These are phyloP conservation scores for Puccinia triticina DNA, from an alignment of 1,284 basidiomycete species.

Conservation along the genomic window DNA sequence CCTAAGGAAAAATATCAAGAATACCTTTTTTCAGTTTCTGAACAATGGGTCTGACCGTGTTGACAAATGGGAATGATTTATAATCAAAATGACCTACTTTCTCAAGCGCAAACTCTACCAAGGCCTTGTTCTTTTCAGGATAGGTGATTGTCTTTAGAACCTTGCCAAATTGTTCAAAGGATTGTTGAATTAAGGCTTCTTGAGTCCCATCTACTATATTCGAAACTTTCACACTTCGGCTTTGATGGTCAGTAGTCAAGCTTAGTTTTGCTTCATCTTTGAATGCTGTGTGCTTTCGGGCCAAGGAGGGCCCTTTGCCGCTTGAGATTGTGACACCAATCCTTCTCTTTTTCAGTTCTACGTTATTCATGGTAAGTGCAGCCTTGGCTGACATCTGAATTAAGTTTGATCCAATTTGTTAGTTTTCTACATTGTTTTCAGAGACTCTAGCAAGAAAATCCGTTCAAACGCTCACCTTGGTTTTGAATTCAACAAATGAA, in stretches of 20 bases:
- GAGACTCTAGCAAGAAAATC: background rate
- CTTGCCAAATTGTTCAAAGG: conserved; percentile 73
- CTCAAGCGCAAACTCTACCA: conserved; percentile 44
- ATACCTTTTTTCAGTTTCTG: background rate
- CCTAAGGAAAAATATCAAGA: conserved; percentile 15
- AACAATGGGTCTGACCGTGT: background rate
- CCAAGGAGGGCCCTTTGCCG: conserved; percentile 66
- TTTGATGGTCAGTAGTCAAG: conserved; percentile 64
- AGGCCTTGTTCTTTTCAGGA: conserved; percentile 46
- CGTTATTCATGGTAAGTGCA: conserved; percentile 77
- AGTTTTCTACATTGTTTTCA: background rate
- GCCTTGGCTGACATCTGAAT: conserved; percentile 71
- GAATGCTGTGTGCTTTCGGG: conserved; percentile 35
- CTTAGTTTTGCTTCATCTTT: conserved; percentile 40
- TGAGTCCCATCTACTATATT: conserved; percentile 75
- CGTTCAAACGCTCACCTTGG: conserved; percentile 66
- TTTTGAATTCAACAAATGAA: conserved; percentile 88
- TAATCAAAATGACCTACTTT: conserved; percentile 27
- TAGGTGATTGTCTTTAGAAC: conserved; percentile 61
- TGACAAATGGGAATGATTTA: background rate
- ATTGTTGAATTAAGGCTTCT: conserved; percentile 85
- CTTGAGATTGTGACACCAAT: conserved; percentile 82
- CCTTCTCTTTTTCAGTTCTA: conserved; percentile 78
- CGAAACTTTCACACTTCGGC: conserved; percentile 70
- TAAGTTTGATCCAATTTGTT: conserved; percentile 32